Evolutionary conservation across 2,329 filamentous ascomycete species (phyloP), one percentile per base, ranked within the genome.

Genomic region (Davidsoniella virescens): DNA sequence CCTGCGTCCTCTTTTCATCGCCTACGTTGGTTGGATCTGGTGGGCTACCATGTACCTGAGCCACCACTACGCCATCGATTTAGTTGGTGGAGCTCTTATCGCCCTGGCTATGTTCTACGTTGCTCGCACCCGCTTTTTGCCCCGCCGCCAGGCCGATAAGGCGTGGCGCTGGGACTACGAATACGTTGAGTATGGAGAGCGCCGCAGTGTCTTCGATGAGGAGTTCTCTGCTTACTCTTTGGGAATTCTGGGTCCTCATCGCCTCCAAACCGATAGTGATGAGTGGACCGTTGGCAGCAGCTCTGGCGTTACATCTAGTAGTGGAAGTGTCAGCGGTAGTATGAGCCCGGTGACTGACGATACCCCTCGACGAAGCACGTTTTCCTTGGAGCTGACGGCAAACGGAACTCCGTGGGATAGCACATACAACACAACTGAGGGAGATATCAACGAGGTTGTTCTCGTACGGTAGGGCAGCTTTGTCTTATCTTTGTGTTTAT

Each of bases 1-100:
- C 54, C 75, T 93, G 57, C 80, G 84, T 57, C 78, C 82, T 10
- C 66, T 92, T 49, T 94, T 93, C 66, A 75, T 88, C 55, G 72
- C 76, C 56, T 96, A 95, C 65, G 83, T 84, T 42, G 75, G 84
- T 62, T 95, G 90, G 90, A 80, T 95, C 59, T 95, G 87, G 85
- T 96, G 90, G 87, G 84, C 88, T 10, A 96, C 90, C 57, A 94
- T 96, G 87, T 95, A 96, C 62, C 76, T 96, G 48, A 93, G 86
- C 60, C 90, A 96, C 66, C 90, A 96, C 68, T 96, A 96, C 63
- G 90, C 88, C 29, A 84, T 96, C 39, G 90, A 96, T 64, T 72
- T 96, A 47, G 86, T 95, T 23, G 86, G 77, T 36, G 90, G 90
- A 57, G 87, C 82, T 62, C 70, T 94, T 54, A 71, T 87, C 53